These are phyloP conservation scores for Trichoderma lentiforme DNA, from an alignment of 2,329 filamentous ascomycete species.

Conservation along the genomic window DNA sequence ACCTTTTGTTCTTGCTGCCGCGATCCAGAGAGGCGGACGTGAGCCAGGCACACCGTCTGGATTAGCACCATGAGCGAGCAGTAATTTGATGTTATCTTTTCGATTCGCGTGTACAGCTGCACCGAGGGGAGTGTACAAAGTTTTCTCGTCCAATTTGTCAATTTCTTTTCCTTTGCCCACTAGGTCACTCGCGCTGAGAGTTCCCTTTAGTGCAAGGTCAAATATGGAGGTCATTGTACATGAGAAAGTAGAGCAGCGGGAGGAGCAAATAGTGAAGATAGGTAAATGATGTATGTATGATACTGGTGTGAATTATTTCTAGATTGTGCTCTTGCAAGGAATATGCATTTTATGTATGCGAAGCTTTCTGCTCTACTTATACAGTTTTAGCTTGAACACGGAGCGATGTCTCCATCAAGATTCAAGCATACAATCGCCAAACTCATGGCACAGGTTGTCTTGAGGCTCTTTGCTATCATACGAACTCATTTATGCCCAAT, in stretches of 20 bases:
- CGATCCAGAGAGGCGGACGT: background rate
- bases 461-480: background rate
- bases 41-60: background rate
- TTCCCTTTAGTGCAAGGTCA: background rate
- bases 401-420: background rate
- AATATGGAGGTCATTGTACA: background rate
- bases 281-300: background rate
- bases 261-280: too few relatives aligned
- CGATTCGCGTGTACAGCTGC: background rate
- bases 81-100: background rate
- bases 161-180: background rate
- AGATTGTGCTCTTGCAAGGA: background rate
- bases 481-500: background rate
- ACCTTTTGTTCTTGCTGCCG: background rate
- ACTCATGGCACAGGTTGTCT: background rate
- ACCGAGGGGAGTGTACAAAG: background rate
- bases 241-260: background rate
- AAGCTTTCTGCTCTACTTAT: background rate
- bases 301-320: background rate
- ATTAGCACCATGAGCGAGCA: background rate
- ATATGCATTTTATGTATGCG: background rate
- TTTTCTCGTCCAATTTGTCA: background rate
- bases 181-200: background rate
- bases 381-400: too few relatives aligned
- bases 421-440: too few relatives aligned